Evolutionary conservation across 768 basidiomycete genomes (phyloP).

Genomic region (Cystobasidium onofrii): DNA sequence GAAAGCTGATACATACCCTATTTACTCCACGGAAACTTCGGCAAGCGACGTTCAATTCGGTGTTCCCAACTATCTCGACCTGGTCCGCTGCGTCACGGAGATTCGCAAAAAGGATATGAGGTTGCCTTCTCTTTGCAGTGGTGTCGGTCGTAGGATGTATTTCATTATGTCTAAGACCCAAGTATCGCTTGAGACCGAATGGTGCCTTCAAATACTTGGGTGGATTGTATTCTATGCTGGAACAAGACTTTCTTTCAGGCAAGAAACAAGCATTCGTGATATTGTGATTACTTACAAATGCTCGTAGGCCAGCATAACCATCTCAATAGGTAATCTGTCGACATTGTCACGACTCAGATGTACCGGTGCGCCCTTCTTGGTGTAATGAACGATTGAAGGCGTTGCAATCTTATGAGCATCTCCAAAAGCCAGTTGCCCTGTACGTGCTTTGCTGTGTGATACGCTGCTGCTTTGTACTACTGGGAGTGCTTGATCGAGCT

Average conservation of each 20-base stretch:
- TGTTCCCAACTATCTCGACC: not conserved
- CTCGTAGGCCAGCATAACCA: conserved; percentile 18
- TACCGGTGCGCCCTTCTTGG: conserved; percentile 17
- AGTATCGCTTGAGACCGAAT: conserved; percentile 12
- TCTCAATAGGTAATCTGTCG: conserved; percentile 19
- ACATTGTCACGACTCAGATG: conserved; percentile 24
- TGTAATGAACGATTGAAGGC: conserved; percentile 18
- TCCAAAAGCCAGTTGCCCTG: not conserved
- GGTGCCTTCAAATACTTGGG: conserved; percentile 7
- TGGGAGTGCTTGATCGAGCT: not conserved
- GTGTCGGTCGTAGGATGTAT: not conserved
- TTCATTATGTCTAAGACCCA: not conserved
- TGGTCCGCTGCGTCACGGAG: conserved; percentile 17
- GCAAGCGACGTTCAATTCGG: not conserved
- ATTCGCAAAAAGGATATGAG: conserved; percentile 12
- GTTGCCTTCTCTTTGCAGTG: not conserved
- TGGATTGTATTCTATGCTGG: conserved; percentile 18
- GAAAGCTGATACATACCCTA: conserved; percentile 9
- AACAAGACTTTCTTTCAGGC: no score
- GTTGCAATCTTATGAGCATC: not conserved
- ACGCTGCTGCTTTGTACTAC: not conserved
- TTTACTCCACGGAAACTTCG: conserved; percentile 2
- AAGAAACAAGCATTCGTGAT: no score
- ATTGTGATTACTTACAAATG: conserved; percentile 8
- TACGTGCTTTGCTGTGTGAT: not conserved